Evolutionary conservation across 2,329 filamentous ascomycete species (phyloP), one percentile per base, ranked within the genome.

Genomic region (Fusarium xylarioides): DNA sequence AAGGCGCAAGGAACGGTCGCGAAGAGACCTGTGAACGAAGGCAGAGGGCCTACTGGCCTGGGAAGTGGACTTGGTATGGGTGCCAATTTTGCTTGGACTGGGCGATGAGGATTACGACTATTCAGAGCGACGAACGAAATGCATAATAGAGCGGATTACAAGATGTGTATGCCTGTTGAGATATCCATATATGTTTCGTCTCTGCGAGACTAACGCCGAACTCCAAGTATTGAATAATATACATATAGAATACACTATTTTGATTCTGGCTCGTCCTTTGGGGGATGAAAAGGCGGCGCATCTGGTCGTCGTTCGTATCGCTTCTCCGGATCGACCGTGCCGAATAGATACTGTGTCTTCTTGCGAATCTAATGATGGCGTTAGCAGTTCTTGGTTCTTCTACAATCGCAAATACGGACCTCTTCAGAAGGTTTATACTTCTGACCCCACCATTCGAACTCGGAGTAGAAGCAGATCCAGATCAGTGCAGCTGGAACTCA

Each of bases 1-100:
- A 91, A 86, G 64, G 88, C 90, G 14, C 93, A 95, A 79, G 93
- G 93, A 23, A 90, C 90, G 38, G 92, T 95, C 16, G 91, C 92
- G 12, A 95, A 95, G 84, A 85, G 93, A 74, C 93, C 93, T 2
- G 91, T 94, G 37, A 95, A 95, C 79, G 92, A 94, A 81, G 86
- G 89, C 21, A 81, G 87, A 57, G 76, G 82, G 15, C 75, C 76
- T 28, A 77, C 84, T 2, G 84, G 83, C 1, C 72, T 88, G 42
- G 86, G 86, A 9, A 82, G 85, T 12, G 86, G 88, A 9, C 78
- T 90, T 60, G 84, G 87, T 18, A 89, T 90, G 84, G 87, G 88
- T 14, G 85, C 85, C 26, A 89, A 87, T 69, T 89, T 90, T 80
- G 88, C 89, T 34, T 90, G 89, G 88, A 74, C 82, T 38, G 80